These are phyloP conservation scores for Flaveria sonorensis DNA, from an alignment of 129 eudicot species.

Conservation along the genomic window DNA sequence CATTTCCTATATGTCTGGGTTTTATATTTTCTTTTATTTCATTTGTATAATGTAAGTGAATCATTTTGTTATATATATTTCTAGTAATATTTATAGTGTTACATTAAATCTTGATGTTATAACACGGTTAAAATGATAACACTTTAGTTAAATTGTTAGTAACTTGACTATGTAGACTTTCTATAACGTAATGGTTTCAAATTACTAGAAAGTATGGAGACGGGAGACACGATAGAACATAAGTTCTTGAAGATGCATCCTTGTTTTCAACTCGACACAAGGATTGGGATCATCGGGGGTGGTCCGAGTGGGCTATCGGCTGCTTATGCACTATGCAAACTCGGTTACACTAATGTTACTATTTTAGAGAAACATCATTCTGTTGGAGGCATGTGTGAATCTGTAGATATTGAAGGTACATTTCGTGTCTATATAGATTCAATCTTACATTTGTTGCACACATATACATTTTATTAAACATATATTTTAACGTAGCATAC, in stretches of 20 bases:
- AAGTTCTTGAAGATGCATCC: conserved; percentile 55
- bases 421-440: neutral
- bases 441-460: no score
- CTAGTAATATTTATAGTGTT: neutral
- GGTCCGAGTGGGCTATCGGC: conserved; percentile 67
- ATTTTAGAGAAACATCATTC: conserved; percentile 52
- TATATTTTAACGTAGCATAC: no score
- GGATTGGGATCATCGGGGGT: conserved; percentile 62
- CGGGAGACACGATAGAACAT: conserved; percentile 39
- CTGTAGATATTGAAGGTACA: conserved; percentile 57
- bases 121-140: neutral
- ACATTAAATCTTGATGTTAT: neutral
- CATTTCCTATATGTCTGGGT: neutral
- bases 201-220: conserved; percentile 33
- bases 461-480: no score
- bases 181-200: neutral
- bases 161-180: neutral
- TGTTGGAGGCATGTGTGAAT: conserved; percentile 74
- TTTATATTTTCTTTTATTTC: neutral
- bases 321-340: conserved; percentile 60
- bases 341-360: conserved; percentile 58
- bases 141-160: neutral
- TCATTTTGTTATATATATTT: no score
- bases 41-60: neutral
- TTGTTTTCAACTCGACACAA: conserved; percentile 42